Conservation (phyloP, 2,329 filamentous ascomycete genomes). For the Cadophora gregata region DNA sequence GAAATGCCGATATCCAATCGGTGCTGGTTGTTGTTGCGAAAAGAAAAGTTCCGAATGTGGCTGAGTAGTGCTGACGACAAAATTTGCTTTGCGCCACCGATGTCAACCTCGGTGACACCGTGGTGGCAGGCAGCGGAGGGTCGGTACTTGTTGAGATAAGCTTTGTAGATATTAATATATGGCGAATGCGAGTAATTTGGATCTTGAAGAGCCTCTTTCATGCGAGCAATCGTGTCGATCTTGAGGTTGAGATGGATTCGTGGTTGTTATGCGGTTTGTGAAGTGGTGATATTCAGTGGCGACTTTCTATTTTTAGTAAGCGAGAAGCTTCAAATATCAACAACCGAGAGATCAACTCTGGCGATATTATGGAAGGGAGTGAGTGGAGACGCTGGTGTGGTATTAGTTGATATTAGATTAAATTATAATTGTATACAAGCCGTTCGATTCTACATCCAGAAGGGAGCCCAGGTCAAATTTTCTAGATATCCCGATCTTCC, state of each 20-base stretch:
- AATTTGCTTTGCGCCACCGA: conserved; percentile 5
- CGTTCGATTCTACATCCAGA: too few relatives aligned
- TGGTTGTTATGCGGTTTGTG: neutral
- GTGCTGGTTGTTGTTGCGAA: neutral
- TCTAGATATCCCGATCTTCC: neutral
- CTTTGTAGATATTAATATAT: neutral
- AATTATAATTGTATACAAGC: neutral
- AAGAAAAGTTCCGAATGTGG: neutral
- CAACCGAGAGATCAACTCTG: neutral
- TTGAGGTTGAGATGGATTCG: neutral
- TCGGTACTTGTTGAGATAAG: neutral
- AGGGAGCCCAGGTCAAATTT: too few relatives aligned
- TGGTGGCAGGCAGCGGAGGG: neutral
- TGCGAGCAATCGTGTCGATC: neutral
- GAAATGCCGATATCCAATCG: neutral
- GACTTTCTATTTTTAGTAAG: conserved; percentile 2
- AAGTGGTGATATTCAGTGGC: conserved; percentile 1
- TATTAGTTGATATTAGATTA: neutral
- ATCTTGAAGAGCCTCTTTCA: neutral
- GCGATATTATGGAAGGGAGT: neutral
- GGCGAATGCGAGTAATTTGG: neutral
- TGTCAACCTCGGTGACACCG: conserved; percentile 10
- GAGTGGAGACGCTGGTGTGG: neutral
- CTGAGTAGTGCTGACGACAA: conserved; percentile 14
- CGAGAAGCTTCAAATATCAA: neutral